A percentile compares a stretch with the other conserved stretches of the same genome.
These are phyloP conservation scores for Trichoderma gamsii DNA, from an alignment of 495 filamentous ascomycete species.

Conservation along the genomic window DNA sequence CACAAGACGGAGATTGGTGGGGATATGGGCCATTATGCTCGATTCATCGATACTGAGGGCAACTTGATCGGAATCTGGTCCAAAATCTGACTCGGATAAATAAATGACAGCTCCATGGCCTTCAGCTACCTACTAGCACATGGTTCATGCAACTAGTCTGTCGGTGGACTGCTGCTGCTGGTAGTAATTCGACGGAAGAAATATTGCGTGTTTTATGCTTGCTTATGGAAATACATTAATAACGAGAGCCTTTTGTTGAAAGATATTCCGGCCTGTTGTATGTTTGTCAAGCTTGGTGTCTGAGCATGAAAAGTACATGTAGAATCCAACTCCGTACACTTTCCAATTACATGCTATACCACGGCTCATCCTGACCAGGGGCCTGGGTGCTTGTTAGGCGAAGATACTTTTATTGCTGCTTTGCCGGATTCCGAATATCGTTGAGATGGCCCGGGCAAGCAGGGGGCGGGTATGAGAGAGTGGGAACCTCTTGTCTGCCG, in stretches of 20 bases:
- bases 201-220: no score
- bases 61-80: slow-evolving; percentile 27
- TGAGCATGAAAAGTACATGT: no score
- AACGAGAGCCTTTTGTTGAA: no score
- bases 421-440: not conserved
- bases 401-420: not conserved
- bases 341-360: no score
- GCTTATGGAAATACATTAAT: no score
- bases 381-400: no score
- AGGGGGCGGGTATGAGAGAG: not conserved
- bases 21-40: slow-evolving; percentile 23
- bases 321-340: no score
- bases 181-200: no score
- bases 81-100: slow-evolving; percentile 6
- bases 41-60: slow-evolving; percentile 24
- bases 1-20: slow-evolving; percentile 20
- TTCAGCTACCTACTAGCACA: not conserved
- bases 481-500: not conserved
- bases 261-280: no score
- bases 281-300: no score
- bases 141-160: not conserved
- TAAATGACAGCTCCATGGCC: not conserved
- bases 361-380: no score
- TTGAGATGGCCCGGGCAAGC: not conserved
- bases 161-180: no score